These are phyloP conservation scores for Trichocomaceae sp. DNA, from an alignment of 2,329 filamentous ascomycete genomes.

Conservation along the genomic window DNA sequence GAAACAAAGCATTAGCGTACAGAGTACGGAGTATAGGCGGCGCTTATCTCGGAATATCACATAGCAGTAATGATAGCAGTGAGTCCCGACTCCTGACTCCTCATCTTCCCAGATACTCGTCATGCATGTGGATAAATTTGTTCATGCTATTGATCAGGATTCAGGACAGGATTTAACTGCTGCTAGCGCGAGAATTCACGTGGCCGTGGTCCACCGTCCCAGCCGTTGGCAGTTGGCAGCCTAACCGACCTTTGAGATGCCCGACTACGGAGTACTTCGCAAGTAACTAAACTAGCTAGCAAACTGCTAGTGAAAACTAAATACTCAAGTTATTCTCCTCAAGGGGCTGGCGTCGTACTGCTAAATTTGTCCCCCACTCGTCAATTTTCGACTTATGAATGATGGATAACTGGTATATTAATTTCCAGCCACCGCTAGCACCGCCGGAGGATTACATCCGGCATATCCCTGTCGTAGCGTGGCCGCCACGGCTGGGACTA, in stretches of 20 bases:
- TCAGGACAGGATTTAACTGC: no score
- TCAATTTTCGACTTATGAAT: neutral
- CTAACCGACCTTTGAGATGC: neutral
- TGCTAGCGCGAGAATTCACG: neutral
- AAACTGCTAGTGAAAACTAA: no score
- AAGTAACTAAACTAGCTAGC: no score
- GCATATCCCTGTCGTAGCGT: conserved; percentile 10
- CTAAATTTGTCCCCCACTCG: neutral
- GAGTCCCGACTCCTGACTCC: no score
- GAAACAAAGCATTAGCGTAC: no score
- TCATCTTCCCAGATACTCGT: no score
- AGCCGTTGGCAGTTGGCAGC: neutral
- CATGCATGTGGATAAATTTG: no score
- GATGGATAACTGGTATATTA: neutral
- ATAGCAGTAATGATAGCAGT: no score
- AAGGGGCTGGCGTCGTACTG: neutral
- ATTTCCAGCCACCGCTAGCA: neutral
- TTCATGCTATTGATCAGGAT: no score
- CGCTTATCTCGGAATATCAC: conserved; percentile 6
- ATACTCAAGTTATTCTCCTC: no score
- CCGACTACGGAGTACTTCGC: neutral
- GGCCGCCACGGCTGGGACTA: conserved; percentile 5
- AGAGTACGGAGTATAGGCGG: no score
- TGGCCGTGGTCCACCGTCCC: neutral
- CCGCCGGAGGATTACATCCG: neutral